Conservation (phyloP, 2,329 filamentous ascomycete species). For the Fusarium pseudoanthophilum region DNA sequence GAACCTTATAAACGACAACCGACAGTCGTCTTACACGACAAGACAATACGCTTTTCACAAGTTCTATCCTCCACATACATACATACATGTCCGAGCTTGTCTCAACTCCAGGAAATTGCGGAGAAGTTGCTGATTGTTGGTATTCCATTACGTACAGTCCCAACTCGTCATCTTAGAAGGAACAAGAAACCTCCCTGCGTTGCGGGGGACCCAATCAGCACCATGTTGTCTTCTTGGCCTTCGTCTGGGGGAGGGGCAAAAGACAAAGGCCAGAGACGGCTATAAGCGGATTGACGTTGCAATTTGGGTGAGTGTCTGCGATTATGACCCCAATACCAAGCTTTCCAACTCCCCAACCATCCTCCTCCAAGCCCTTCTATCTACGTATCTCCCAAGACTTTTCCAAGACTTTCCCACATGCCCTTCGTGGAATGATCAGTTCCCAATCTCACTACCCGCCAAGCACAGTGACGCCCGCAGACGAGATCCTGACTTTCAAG, state of each 20-base stretch:
- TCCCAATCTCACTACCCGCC: slow-evolving; percentile 12
- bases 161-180: slow-evolving; percentile 5
- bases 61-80: neutral
- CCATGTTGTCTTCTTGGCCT: slow-evolving; percentile 22
- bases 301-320: neutral
- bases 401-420: slow-evolving; percentile 32
- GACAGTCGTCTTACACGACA: neutral
- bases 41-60: neutral
- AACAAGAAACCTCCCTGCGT: slow-evolving; percentile 13
- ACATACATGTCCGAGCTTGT: slow-evolving; percentile 11
- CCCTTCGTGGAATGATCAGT: slow-evolving; percentile 23
- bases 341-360: slow-evolving; percentile 21
- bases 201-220: slow-evolving; percentile 32
- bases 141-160: slow-evolving; percentile 35
- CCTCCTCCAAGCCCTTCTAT: slow-evolving; percentile 12
- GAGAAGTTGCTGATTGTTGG: slow-evolving; percentile 21
- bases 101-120: slow-evolving; percentile 20
- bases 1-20: neutral
- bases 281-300: slow-evolving; percentile 22
- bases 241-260: slow-evolving; percentile 36
- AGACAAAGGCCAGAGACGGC: slow-evolving; percentile 20
- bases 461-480: slow-evolving; percentile 25
- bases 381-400: slow-evolving; percentile 20
- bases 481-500: slow-evolving; percentile 6
- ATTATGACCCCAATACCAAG: slow-evolving; percentile 30